Evolutionary conservation across 371 early-diverging fungal genomes (phyloP), one percentile per base, ranked within the genome.

Genomic region (Mucor sp.): DNA sequence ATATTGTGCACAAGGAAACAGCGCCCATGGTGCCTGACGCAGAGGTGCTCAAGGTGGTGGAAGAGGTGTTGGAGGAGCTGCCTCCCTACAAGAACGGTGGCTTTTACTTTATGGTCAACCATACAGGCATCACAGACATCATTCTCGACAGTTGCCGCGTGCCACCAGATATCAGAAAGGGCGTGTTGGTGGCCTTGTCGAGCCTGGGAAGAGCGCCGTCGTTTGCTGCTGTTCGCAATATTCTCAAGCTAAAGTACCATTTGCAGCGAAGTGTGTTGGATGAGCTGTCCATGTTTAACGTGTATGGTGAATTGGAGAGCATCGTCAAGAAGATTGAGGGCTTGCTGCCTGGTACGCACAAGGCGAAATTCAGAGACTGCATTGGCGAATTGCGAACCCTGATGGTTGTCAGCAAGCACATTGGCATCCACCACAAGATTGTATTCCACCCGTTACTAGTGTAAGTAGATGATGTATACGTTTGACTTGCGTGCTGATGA

Each of bases 31-130:
- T 89, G 8, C 87, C 95, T 0, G 97, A 96, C 58, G 96, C 96
- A 1, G 98, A 98, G 73, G 90, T 96, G 1, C 74, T 98, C 19
- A 90, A 92, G 43, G 91, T 94, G 1, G 92, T 91, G 9, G 90
- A 91, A 60, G 96, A 97, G 76, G 85, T 96, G 1, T 67, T 96
- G 33, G 91, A 93, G 60, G 91, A 88, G 44, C 77, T 94, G 25
- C 93, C 93, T 6, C 86, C 91, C 6, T 88, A 90, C 58, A 85
- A 86, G 57, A 74, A 85, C 25, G 82, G 77, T 14, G 79, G 87
- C 1, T 87, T 87, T 30, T 82, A 81, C 61, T 84, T 88, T 56
- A 70, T 87, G 59, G 39, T 91, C 44, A 87, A 89, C 62, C 85
- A 88, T 61, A 74, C 87, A 9, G 80, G 77, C 35, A 80, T 91